Evolutionary conservation across 2,329 filamentous ascomycete genomes (phyloP).

Genomic region (Aspergillus spinulosporus): DNA sequence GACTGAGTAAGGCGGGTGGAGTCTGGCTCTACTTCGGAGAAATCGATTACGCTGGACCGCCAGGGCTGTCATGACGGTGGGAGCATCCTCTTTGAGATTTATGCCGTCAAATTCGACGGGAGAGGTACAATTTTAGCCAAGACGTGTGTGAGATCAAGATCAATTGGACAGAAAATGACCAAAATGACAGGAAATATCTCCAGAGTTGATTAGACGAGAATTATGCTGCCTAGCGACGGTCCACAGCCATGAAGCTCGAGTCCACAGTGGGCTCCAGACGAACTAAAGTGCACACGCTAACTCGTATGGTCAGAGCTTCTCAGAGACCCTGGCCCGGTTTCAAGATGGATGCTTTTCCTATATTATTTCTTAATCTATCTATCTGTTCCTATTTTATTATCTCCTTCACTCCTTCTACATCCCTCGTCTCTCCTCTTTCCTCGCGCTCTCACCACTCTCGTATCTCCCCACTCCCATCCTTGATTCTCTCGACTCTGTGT

Average conservation of each 20-base stretch:
- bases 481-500: neutral
- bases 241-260: conserved; percentile 19
- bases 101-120: neutral
- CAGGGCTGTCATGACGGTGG: neutral
- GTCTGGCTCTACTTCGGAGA: conserved; percentile 15
- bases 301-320: conserved; percentile 26
- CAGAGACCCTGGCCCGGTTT: conserved; percentile 28
- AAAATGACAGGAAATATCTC: neutral
- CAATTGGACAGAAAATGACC: neutral
- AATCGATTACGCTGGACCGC: neutral
- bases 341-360: conserved; percentile 17
- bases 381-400: conserved; percentile 1
- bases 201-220: conserved; percentile 8
- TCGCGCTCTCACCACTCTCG: neutral
- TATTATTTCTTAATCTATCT: conserved; percentile 8
- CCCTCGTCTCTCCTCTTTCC: neutral
- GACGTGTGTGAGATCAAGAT: neutral
- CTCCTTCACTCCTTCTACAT: neutral
- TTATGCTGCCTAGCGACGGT: conserved; percentile 23
- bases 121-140: too few species aligned
- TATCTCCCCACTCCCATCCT: neutral
- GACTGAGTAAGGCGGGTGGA: conserved; percentile 12
- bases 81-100: too few species aligned
- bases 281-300: conserved; percentile 11
- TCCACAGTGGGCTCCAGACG: conserved; percentile 16